Evolutionary conservation across 345 rosid species (phyloP).

Genomic region (Balakata baccata): DNA sequence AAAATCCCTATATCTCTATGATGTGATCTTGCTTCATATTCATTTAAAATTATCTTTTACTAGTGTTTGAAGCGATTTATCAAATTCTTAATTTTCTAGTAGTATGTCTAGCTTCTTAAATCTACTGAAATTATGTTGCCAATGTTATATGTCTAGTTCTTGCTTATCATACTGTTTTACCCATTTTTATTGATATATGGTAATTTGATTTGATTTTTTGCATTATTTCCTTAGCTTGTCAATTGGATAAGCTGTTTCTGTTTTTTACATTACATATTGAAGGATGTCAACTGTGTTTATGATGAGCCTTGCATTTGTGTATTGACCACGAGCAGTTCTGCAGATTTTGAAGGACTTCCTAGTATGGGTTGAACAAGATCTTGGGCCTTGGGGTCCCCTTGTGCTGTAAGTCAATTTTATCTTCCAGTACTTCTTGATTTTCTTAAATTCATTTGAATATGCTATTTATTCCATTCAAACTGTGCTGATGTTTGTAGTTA

Average conservation of each 20-base stretch:
- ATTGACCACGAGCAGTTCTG: slow-evolving; percentile 24
- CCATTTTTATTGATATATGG: not conserved
- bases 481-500: not conserved
- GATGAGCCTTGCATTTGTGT: not conserved
- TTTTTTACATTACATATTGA: not conserved
- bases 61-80: not conserved
- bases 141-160: not conserved
- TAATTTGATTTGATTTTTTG: slow-evolving; percentile 6
- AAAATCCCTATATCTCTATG: not conserved
- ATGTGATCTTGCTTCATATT: not conserved
- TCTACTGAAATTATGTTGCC: not conserved
- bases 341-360: slow-evolving; percentile 92
- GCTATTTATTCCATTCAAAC: not conserved
- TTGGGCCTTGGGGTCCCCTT: slow-evolving; percentile 97
- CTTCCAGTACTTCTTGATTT: not conserved
- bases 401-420: slow-evolving; percentile 63
- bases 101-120: not conserved
- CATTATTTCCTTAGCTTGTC: not conserved
- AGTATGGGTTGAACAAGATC: slow-evolving; percentile 88
- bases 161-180: not conserved
- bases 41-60: not conserved
- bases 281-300: not conserved
- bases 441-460: not conserved
- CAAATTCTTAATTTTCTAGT: not conserved
- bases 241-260: not conserved